phyloP scores from a whole-genome alignment of 1,284 basidiomycete species.

The Puccinia hordei region DNA sequence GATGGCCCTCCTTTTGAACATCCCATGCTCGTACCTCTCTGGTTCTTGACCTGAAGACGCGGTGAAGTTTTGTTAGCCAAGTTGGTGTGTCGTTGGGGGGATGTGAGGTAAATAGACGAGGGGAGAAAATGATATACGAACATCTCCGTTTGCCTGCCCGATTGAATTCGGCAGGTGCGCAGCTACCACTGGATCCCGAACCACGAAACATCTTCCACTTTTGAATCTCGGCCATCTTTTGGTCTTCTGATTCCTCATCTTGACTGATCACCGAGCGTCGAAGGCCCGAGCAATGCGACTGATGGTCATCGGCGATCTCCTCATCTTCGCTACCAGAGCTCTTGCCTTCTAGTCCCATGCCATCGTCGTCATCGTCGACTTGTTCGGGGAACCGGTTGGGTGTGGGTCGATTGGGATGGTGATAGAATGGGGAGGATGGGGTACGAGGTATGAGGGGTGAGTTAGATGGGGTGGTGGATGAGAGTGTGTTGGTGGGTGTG shows the following conservation, averaged over 20 bases:
- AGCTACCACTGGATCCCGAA: conserved; percentile 12
- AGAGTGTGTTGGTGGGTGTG: conserved; percentile 15
- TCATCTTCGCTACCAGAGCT: conserved; percentile 26
- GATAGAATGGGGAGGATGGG: conserved; percentile 32
- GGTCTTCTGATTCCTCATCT: conserved; percentile 14
- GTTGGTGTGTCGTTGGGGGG: not conserved
- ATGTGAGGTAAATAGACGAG: not conserved
- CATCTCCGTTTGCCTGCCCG: conserved; percentile 29
- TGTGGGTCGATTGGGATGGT: conserved; percentile 16
- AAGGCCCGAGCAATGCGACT: conserved; percentile 15
- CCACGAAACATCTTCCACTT: conserved; percentile 47
- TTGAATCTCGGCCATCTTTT: conserved; percentile 30
- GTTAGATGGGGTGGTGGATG: conserved; percentile 10
- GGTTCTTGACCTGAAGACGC: conserved; percentile 25
- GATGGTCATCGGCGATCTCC: conserved; percentile 15
- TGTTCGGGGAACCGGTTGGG: conserved; percentile 44
- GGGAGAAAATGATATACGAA: not conserved
- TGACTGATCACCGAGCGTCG: conserved; percentile 14
- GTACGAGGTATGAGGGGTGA: conserved; percentile 28
- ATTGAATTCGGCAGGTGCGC: not conserved
- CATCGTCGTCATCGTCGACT: conserved; percentile 16
- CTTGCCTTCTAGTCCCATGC: conserved; percentile 2
- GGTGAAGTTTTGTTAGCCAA: not conserved
- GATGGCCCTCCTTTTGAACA: conserved; percentile 36
- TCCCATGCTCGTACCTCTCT: conserved; percentile 22